Evolutionary conservation across 805 yeast genomes (phyloP).

Genomic region (Starmerella powellii): DNA sequence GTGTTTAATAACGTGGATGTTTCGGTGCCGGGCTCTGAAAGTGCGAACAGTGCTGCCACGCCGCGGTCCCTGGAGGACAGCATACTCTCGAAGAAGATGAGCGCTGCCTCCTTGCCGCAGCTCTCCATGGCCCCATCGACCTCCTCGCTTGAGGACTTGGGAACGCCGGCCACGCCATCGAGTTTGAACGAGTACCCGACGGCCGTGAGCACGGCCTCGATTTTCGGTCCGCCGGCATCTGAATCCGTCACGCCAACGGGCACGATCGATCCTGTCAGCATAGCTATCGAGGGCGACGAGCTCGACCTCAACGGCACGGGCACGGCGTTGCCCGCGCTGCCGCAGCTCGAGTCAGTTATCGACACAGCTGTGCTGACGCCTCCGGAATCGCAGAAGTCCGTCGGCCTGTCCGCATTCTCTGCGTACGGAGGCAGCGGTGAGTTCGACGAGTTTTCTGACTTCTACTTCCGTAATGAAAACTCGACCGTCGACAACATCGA

Average conservation of each 20-base stretch:
- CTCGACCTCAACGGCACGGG: background rate
- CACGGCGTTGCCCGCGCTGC: background rate
- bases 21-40: no score
- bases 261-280: conserved; percentile 10
- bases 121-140: background rate
- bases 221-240: conserved; percentile 5
- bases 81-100: no score
- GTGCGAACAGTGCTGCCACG: no score
- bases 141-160: background rate
- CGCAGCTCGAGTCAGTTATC: background rate
- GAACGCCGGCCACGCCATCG: conserved; percentile 7
- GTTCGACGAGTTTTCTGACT: conserved; percentile 12
- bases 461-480: conserved; percentile 8
- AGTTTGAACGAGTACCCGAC: conserved; percentile 8
- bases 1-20: no score
- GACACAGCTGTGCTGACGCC: conserved; percentile 1
- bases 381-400: conserved; percentile 3
- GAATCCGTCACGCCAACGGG: background rate
- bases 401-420: background rate
- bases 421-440: conserved; percentile 1
- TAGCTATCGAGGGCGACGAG: conserved; percentile 4
- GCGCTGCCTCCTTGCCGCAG: background rate
- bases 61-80: no score
- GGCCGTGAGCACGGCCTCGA: conserved; percentile 12
- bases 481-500: background rate